These are phyloP conservation scores for Funneliformis mosseae DNA, from an alignment of 192 early-diverging fungal species.

Conservation along the genomic window DNA sequence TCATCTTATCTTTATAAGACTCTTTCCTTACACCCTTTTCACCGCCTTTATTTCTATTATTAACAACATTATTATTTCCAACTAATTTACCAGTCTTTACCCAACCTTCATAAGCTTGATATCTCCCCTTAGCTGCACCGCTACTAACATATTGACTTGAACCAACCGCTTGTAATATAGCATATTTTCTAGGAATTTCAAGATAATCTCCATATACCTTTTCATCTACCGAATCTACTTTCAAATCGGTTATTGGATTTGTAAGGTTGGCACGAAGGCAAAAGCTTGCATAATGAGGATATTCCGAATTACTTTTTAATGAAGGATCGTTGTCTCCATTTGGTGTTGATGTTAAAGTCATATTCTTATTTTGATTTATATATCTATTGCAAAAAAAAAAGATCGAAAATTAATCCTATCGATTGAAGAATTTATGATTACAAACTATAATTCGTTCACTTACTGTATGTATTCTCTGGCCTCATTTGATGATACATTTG, in stretches of 20 bases:
- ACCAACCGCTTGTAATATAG: constrained; percentile 34
- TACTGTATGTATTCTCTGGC: constrained; percentile 64
- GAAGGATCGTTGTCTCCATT: constrained; percentile 33
- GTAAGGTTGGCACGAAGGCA: constrained; percentile 35
- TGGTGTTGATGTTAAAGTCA: constrained; percentile 39
- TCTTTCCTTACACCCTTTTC: no score
- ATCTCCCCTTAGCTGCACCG: constrained; percentile 19
- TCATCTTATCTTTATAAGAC: no score
- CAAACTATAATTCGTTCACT: background rate
- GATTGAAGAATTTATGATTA: constrained; percentile 9
- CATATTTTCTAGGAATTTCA: constrained; percentile 42
- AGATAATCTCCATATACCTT: constrained; percentile 43
- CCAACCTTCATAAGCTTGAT: constrained; percentile 34
- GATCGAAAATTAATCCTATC: background rate
- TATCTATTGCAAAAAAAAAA: constrained; percentile 38
- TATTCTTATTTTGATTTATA: constrained; percentile 45
- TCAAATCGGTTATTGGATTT: constrained; percentile 37
- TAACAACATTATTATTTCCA: constrained; percentile 4
- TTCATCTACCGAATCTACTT: constrained; percentile 40
- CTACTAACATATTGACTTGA: constrained; percentile 18
- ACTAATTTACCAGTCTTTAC: constrained; percentile 29
- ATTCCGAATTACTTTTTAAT: constrained; percentile 40
- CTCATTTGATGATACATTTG: constrained; percentile 51
- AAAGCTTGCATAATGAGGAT: constrained; percentile 44
- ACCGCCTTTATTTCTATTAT: background rate